phyloP scores from a whole-genome alignment of 331 rosid species.

The Dryas integrifolia region DNA sequence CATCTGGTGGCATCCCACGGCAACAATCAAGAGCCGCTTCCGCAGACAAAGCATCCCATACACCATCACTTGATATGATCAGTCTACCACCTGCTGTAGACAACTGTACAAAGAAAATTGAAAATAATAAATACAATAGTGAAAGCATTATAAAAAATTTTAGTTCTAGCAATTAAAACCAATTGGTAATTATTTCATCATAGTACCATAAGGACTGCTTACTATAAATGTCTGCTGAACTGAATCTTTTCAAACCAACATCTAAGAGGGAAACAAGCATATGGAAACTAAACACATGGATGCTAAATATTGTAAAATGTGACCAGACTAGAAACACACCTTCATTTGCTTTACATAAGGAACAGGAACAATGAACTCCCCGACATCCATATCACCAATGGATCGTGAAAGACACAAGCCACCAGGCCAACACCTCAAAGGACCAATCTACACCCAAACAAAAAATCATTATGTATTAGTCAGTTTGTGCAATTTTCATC shows the following conservation, averaged over 20 bases:
- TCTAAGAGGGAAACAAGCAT: constrained; percentile 15
- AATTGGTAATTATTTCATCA: not conserved
- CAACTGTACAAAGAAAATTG: constrained; percentile 46
- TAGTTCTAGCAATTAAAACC: not conserved
- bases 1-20: constrained; percentile 77
- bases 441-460: constrained; percentile 64
- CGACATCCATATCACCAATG: constrained; percentile 91
- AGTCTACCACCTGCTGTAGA: constrained; percentile 93
- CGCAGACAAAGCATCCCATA: constrained; percentile 89
- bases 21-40: constrained; percentile 82
- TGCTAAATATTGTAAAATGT: constrained; percentile 13
- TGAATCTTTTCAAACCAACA: not conserved
- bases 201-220: not conserved
- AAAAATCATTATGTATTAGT: constrained; percentile 31
- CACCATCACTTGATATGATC: constrained; percentile 93
- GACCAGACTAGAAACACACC: constrained; percentile 43
- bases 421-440: constrained; percentile 99
- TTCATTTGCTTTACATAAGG: constrained; percentile 95
- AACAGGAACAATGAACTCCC: constrained; percentile 91
- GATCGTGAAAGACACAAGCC: constrained; percentile 97
- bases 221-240: not conserved
- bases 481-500: not conserved
- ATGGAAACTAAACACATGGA: constrained; percentile 24
- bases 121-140: not conserved
- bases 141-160: not conserved